These are phyloP conservation scores for Fusarium newnesense DNA, from an alignment of 2,329 filamentous ascomycete species.

Conservation along the genomic window DNA sequence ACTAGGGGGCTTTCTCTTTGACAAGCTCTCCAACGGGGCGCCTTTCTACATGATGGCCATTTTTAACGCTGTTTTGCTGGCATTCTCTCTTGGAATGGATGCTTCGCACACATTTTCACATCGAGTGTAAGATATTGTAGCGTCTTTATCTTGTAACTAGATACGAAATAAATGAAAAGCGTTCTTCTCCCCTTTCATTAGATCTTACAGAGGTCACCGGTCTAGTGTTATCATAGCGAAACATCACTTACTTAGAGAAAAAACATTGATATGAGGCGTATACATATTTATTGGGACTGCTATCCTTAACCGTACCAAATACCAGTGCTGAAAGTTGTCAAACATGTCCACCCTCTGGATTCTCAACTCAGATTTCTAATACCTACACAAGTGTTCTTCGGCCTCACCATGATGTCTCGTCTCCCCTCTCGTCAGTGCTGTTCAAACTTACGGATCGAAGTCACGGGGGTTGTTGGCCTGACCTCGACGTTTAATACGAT, in stretches of 20 bases:
- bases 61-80: slow-evolving; percentile 81
- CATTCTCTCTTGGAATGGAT: slow-evolving; percentile 64
- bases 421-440: not conserved
- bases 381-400: not conserved
- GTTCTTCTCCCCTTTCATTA: not conserved
- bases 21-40: slow-evolving; percentile 75
- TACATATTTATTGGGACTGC: not conserved
- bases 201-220: not conserved
- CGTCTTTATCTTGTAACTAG: not conserved
- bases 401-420: not conserved
- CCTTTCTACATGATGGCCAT: slow-evolving; percentile 95
- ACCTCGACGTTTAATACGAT: not conserved
- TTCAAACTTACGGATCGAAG: not conserved
- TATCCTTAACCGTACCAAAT: not conserved
- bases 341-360: not conserved
- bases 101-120: slow-evolving; percentile 53
- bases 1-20: slow-evolving; percentile 86
- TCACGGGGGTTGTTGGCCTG: too few relatives aligned
- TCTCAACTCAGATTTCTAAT: not conserved
- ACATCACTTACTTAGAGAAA: not conserved
- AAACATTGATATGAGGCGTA: not conserved
- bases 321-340: not conserved
- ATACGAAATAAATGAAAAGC: slow-evolving; percentile 37
- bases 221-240: not conserved
- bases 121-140: slow-evolving; percentile 3